Percentiles rank a stretch among this genome's conserved stretches.
These are phyloP conservation scores for Phoenix dactylifera DNA, from an alignment of 176 grass and related monocot genomes.

Conservation along the genomic window DNA sequence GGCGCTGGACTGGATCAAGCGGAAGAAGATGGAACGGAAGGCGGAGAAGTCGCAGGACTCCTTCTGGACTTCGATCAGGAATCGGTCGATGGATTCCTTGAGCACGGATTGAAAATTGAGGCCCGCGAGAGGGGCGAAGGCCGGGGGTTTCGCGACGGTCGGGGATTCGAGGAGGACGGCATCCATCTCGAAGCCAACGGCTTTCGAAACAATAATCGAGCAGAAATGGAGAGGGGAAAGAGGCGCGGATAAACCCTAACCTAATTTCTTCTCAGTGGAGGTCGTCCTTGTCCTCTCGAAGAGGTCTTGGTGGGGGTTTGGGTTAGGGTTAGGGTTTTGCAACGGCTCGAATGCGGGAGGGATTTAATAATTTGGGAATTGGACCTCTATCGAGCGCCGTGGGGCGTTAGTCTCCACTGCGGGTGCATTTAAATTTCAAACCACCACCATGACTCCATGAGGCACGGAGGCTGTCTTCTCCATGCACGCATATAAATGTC, in stretches of 20 bases:
- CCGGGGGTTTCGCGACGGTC: conserved; percentile 42
- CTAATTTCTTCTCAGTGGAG: neutral
- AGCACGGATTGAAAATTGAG: conserved; percentile 62
- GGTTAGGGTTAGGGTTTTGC: conserved; percentile 37
- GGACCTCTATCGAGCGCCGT: too few relatives aligned
- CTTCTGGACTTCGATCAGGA: conserved; percentile 57
- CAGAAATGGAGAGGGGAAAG: conserved; percentile 9
- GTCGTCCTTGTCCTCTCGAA: neutral
- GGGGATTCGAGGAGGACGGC: conserved; percentile 53
- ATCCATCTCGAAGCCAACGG: conserved; percentile 20
- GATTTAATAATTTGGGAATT: too few relatives aligned
- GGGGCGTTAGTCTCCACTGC: too few relatives aligned
- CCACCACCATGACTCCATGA: too few relatives aligned
- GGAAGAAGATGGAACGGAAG: conserved; percentile 75
- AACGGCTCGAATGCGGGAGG: too few relatives aligned
- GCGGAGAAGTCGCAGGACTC: conserved; percentile 63
- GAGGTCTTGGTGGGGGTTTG: neutral
- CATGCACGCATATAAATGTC: too few relatives aligned
- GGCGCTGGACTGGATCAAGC: conserved; percentile 47
- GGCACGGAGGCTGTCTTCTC: too few relatives aligned
- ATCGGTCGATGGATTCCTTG: conserved; percentile 69
- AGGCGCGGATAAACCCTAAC: conserved; percentile 37
- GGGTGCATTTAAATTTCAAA: too few relatives aligned
- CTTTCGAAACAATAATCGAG: conserved; percentile 18
- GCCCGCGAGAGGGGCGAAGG: conserved; percentile 39